Percentiles rank a stretch among this genome's conserved stretches.
These are phyloP conservation scores for Botrytis hyacinthi DNA, from an alignment of 2,329 filamentous ascomycete species.

Conservation along the genomic window DNA sequence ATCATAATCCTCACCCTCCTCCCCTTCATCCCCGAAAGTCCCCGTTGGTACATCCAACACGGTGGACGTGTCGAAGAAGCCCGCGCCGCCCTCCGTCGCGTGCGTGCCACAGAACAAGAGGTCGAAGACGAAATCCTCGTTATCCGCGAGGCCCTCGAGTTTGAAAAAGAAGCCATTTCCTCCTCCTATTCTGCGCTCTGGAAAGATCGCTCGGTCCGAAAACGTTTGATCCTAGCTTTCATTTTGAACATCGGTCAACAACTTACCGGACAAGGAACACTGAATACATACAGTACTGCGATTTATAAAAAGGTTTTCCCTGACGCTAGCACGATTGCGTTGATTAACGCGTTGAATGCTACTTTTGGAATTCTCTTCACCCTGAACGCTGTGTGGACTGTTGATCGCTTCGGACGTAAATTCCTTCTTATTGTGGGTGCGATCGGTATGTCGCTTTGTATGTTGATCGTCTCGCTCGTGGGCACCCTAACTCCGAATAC, in stretches of 20 bases:
- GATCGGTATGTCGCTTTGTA: constrained; percentile 65
- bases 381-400: constrained; percentile 68
- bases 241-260: constrained; percentile 70
- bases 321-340: constrained; percentile 56
- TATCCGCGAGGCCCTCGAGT: constrained; percentile 68
- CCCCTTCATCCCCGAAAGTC: constrained; percentile 66
- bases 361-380: constrained; percentile 72
- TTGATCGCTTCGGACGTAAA: constrained; percentile 68
- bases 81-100: constrained; percentile 53
- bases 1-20: constrained; percentile 59
- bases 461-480: constrained; percentile 61
- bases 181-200: constrained; percentile 63
- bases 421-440: constrained; percentile 67
- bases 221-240: constrained; percentile 63
- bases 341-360: constrained; percentile 72
- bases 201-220: constrained; percentile 67
- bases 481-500: constrained; percentile 54
- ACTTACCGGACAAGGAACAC: constrained; percentile 61
- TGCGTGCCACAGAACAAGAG: constrained; percentile 56
- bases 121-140: constrained; percentile 59
- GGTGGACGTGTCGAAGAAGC: constrained; percentile 50
- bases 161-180: constrained; percentile 67
- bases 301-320: constrained; percentile 71
- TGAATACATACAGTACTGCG: constrained; percentile 69
- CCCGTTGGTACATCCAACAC: constrained; percentile 66